Base-by-base conservation (phyloP, 2,329 filamentous ascomycete genomes). In the Venturia nashicola region DNA sequence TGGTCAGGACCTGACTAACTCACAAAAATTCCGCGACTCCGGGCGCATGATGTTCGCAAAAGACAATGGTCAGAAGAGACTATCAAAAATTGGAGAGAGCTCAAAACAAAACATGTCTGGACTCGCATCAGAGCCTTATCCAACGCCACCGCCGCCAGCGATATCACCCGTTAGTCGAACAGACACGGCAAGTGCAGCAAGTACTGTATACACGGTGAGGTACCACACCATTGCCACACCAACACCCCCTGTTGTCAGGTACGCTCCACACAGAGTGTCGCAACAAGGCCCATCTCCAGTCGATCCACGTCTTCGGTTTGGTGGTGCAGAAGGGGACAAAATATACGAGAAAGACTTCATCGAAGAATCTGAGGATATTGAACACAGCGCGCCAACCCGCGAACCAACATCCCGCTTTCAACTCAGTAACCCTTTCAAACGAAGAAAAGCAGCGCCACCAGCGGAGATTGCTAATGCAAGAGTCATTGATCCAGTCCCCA, bases 171-270 rank as follows among this genome's bases (percentile, higher is more conserved):
- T 86, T 44, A 86, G 82, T 69, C 77, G 84, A 67, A 79, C 80
- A 23, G 83, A 87, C 68, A 85, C 83, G 0, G 81, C 80, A 6
- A 86, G 83, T 71, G 83, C 83, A 9, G 81, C 80, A 34, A 86
- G 84, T 66, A 87, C 85, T 0, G 81, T 86, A 5, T 87, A 87
- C 69, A 81, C 83, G 61, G 80, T 87, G 39, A 81, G 82, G 39
- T 85, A 86, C 69, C 82, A 86, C 68, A 78, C 82, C 16, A 76
- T 82, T 9, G 74, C 75, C 18, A 80, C 78, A 61, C 76, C 76
- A 64, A 80, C 77, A 46, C 79, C 73, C 61, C 74, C 75, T 2
- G 72, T 73, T n/a, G 39, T 42, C 32, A 39, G 43, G 36, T 23
- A 62, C n/a, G 54, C 54, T 18, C 40, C 36, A 9, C 61, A 62